Base-by-base conservation (phyloP, 148 eudicot species). In the Selenicereus undatus region DNA sequence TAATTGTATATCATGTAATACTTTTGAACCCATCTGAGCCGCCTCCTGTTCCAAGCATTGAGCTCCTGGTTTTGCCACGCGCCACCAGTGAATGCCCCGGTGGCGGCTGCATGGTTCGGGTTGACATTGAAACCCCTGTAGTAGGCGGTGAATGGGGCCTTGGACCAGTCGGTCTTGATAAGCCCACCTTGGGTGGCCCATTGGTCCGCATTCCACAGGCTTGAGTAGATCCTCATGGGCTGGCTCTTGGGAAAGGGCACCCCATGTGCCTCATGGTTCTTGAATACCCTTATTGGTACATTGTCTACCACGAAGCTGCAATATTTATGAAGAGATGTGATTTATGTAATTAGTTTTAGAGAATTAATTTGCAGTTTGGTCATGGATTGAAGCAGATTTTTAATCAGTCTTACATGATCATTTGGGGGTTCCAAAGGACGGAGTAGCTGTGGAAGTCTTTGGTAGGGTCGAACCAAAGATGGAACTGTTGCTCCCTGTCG, bases 141-240 rank as follows among this genome's bases (percentile, higher is more conserved):
- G 82, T 87, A 87, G 1, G 91, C 91, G 0, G 85, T 84, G 78
- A 89, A 89, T 2, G 91, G 91, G 4, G 91, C 88, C 79, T 85
- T 87, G 0, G 88, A 32, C 93, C 93, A 90, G 18, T 90, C 91
- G 5, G 93, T 88, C 82, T 90, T 90, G 12, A 90, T 84, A 11
- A 85, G 73, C 1, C 93, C 93, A 0, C 93, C 93, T 86, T 88
- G 88, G 2, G 93, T 90, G 22, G 93, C 93, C 93, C 93, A 90
- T 72, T 90, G 91, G 76, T 90, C 91, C 1, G 93, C 93, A 11
- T 89, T 90, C 93, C 93, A 90, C 2, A 90, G 82, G 79, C 91
- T 90, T 11, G 93, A 90, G 88, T 90, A 90, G 20, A 90, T 87
- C 79, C 71, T 90, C 93, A 90, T 90, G 22, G 93, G 90, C 26